Evolutionary conservation across 176 grass and related monocot species (phyloP).

Genomic region (Carex parvula): DNA sequence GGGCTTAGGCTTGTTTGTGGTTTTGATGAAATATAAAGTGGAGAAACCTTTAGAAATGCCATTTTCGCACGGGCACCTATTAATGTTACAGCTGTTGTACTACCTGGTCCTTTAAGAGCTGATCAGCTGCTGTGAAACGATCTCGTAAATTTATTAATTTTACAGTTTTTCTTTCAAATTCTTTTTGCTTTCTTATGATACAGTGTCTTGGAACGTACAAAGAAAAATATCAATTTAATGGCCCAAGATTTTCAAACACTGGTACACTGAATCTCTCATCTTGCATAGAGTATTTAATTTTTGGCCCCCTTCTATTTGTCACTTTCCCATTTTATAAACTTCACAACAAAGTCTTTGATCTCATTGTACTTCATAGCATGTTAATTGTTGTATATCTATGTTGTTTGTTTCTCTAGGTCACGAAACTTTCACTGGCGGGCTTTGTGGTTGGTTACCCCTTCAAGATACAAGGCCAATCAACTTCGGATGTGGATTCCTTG

Average conservation of each 20-base stretch:
- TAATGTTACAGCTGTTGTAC: background rate
- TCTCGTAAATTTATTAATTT: background rate
- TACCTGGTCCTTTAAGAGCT: background rate
- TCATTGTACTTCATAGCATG: background rate
- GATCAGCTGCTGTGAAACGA: background rate
- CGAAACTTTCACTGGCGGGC: slow-evolving; percentile 53
- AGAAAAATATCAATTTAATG: slow-evolving; percentile 64
- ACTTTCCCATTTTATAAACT: background rate
- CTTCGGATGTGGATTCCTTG: slow-evolving; percentile 34
- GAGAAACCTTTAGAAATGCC: background rate
- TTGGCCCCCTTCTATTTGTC: background rate
- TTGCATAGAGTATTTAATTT: background rate
- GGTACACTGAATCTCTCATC: slow-evolving; percentile 41
- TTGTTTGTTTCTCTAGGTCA: slow-evolving; percentile 43
- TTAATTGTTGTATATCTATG: slow-evolving; percentile 1
- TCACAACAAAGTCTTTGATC: background rate
- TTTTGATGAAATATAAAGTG: background rate
- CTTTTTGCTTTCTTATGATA: slow-evolving; percentile 22
- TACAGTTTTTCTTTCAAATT: background rate
- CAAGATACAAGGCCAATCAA: slow-evolving; percentile 55
- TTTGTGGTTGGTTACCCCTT: slow-evolving; percentile 80
- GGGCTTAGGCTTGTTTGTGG: background rate
- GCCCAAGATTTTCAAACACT: slow-evolving; percentile 60
- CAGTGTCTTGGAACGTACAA: slow-evolving; percentile 84
- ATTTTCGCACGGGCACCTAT: background rate